Percentiles rank a stretch among this genome's conserved stretches.
Evolutionary conservation across 768 basidiomycete genomes (phyloP).

Genomic region (Phlebiopsis flavidoalba): DNA sequence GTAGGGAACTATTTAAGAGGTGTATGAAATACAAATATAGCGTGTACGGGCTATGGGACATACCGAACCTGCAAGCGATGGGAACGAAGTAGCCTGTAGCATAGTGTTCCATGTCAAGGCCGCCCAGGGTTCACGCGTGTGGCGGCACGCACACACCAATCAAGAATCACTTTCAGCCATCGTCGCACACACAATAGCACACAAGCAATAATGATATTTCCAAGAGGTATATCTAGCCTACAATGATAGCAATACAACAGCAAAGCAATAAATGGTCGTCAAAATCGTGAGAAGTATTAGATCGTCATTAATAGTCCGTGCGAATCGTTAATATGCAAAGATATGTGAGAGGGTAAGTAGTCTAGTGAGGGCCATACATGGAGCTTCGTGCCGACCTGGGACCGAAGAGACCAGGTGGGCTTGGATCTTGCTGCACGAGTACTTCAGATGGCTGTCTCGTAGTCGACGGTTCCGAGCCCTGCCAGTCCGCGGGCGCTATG

Average conservation of each 20-base stretch:
- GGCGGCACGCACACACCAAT: background rate
- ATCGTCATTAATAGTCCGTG: background rate
- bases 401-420: slow-evolving; percentile 69
- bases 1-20: slow-evolving; percentile 40
- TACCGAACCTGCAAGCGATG: slow-evolving; percentile 55
- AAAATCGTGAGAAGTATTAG: background rate
- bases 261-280: background rate
- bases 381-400: slow-evolving; percentile 59
- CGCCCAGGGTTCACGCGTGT: background rate
- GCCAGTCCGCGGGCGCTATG: slow-evolving; percentile 38
- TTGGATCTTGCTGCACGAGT: slow-evolving; percentile 32
- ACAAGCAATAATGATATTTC: background rate
- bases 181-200: background rate
- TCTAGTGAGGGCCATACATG: background rate
- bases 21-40: background rate
- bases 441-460: background rate
- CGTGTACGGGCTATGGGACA: slow-evolving; percentile 14
- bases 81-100: slow-evolving; percentile 26
- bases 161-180: background rate
- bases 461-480: slow-evolving; percentile 56
- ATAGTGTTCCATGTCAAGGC: slow-evolving; percentile 12
- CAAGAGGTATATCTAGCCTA: background rate
- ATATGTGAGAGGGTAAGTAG: background rate
- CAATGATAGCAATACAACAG: background rate
- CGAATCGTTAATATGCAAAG: background rate